Percentiles rank a stretch among this genome's conserved stretches.
Evolutionary conservation across 495 filamentous ascomycete genomes (phyloP).

Genomic region (Halenospora varia): DNA sequence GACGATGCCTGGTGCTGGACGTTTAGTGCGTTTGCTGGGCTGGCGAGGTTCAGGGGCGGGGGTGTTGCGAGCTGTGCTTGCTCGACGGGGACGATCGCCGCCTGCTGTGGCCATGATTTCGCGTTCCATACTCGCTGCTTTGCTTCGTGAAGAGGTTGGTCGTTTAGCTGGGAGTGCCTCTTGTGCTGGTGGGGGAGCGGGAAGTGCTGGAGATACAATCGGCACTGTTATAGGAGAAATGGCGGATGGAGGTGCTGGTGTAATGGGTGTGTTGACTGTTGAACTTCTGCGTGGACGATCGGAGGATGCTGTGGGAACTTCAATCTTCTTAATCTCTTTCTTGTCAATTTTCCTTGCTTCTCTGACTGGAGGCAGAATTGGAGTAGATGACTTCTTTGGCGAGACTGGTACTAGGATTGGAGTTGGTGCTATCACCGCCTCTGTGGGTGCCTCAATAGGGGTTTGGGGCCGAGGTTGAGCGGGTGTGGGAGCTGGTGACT

Average conservation of each 20-base stretch:
- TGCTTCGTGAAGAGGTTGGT: slow-evolving; percentile 42
- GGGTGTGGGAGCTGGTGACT: background rate
- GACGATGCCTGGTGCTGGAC: slow-evolving; percentile 75
- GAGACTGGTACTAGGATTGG: slow-evolving; percentile 32
- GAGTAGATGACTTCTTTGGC: slow-evolving; percentile 47
- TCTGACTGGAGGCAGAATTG: slow-evolving; percentile 45
- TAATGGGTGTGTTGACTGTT: slow-evolving; percentile 2
- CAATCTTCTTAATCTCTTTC: slow-evolving; percentile 30
- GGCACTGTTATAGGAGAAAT: background rate
- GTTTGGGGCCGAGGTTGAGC: background rate
- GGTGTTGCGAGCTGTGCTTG: slow-evolving; percentile 54
- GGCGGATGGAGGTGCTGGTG: background rate
- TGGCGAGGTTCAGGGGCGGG: slow-evolving; percentile 33
- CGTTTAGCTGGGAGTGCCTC: slow-evolving; percentile 16
- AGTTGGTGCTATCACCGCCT: slow-evolving; percentile 2
- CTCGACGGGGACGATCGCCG: slow-evolving; percentile 47
- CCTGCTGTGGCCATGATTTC: slow-evolving; percentile 30
- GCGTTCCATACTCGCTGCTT: slow-evolving; percentile 47
- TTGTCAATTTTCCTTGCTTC: slow-evolving; percentile 33
- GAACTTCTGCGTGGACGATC: slow-evolving; percentile 14
- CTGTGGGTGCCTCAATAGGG: background rate
- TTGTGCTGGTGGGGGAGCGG: slow-evolving; percentile 3
- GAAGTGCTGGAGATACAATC: background rate
- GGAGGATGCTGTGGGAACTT: slow-evolving; percentile 3
- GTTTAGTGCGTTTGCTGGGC: slow-evolving; percentile 48